Percentiles rank a stretch among this genome's conserved stretches.
These are phyloP conservation scores for Fusarium xyrophilum DNA, from an alignment of 2,329 filamentous ascomycete genomes.

Conservation along the genomic window DNA sequence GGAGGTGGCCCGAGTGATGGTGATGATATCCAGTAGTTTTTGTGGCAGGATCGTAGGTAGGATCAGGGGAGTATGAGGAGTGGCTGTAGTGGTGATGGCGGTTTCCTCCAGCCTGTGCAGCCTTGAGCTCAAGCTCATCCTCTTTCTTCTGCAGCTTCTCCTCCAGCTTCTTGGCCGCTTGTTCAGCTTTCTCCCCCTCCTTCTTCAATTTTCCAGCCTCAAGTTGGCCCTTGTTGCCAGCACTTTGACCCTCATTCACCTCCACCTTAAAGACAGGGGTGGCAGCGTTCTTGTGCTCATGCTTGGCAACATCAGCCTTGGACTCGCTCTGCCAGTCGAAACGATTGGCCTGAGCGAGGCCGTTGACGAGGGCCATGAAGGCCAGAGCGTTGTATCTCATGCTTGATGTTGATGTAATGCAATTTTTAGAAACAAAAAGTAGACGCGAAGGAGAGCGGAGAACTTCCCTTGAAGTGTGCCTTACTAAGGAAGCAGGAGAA, in stretches of 20 bases:
- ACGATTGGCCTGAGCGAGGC: slow-evolving; percentile 33
- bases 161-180: background rate
- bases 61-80: background rate
- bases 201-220: background rate
- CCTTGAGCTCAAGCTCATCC: background rate
- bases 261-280: background rate
- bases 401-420: background rate
- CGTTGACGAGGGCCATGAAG: slow-evolving; percentile 35
- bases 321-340: slow-evolving; percentile 10
- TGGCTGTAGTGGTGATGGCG: slow-evolving; percentile 1
- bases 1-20: slow-evolving; percentile 1
- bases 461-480: slow-evolving; percentile 5
- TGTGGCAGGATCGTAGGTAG: slow-evolving; percentile 3
- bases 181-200: background rate
- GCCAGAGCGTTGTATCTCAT: slow-evolving; percentile 39
- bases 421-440: slow-evolving; percentile 9
- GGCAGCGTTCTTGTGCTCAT: background rate
- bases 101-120: background rate
- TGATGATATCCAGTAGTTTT: background rate
- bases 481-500: slow-evolving; percentile 13
- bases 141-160: slow-evolving; percentile 8
- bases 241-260: background rate
- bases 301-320: slow-evolving; percentile 1
- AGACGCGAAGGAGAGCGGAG: slow-evolving; percentile 5
- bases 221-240: background rate